Evolutionary conservation across 192 early-diverging fungal species (phyloP).

Genomic region (Umbelopsis sp.): DNA sequence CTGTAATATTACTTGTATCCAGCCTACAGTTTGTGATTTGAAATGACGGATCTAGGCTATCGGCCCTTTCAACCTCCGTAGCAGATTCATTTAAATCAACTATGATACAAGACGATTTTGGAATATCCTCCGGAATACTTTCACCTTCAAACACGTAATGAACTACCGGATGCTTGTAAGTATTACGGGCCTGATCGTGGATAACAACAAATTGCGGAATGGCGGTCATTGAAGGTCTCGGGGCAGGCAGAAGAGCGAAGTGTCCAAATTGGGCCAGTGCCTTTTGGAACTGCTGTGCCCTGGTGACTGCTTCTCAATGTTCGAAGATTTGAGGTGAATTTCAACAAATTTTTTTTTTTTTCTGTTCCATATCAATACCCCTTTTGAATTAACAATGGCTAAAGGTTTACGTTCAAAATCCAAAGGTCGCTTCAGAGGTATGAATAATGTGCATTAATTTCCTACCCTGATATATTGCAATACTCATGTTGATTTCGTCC

Average conservation of each 20-base stretch:
- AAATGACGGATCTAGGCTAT: constrained; percentile 45
- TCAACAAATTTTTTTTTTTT: constrained; percentile 25
- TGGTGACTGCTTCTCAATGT: not conserved
- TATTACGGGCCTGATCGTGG: constrained; percentile 38
- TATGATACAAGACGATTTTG: constrained; percentile 38
- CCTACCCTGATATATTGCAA: not conserved
- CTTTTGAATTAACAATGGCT: constrained; percentile 27
- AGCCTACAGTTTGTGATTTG: constrained; percentile 40
- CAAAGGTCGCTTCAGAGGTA: constrained; percentile 34
- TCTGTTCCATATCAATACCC: not conserved
- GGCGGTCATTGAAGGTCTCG: not conserved
- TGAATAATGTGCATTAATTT: not conserved
- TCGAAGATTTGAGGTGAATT: not conserved
- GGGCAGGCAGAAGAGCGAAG: too few relatives aligned
- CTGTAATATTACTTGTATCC: constrained; percentile 20
- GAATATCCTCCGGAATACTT: constrained; percentile 29
- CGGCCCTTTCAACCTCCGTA: constrained; percentile 21
- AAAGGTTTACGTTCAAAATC: constrained; percentile 35
- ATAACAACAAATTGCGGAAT: constrained; percentile 51
- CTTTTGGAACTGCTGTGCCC: too few relatives aligned
- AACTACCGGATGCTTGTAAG: constrained; percentile 42
- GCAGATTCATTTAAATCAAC: constrained; percentile 36
- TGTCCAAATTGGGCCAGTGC: too few relatives aligned
- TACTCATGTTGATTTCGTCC: not conserved
- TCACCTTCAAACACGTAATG: constrained; percentile 54